These are phyloP conservation scores for Talaromyces ruber DNA, from an alignment of 495 filamentous ascomycete genomes.

Conservation along the genomic window DNA sequence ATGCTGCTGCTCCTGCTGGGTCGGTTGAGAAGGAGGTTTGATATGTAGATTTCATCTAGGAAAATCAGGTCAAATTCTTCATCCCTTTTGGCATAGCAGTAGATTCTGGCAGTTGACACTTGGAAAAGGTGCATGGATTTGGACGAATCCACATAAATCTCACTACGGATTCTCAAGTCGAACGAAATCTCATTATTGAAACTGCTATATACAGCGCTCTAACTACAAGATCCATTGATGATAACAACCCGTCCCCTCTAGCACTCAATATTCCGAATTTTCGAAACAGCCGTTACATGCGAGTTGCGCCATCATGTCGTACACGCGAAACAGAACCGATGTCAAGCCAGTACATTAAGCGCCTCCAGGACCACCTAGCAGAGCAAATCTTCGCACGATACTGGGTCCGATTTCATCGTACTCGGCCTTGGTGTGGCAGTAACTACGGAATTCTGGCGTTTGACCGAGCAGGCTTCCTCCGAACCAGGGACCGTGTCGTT, in stretches of 20 bases:
- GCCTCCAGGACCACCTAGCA: slow-evolving; percentile 85
- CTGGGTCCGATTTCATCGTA: slow-evolving; percentile 93
- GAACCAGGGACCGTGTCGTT: slow-evolving; percentile 97
- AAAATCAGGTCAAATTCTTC: neutral
- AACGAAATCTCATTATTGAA: neutral
- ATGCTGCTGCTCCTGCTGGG: neutral
- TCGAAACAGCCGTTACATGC: neutral
- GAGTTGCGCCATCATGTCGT: neutral
- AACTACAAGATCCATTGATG: neutral
- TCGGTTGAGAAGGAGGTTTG: neutral
- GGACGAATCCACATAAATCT: neutral
- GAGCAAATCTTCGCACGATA: slow-evolving; percentile 90
- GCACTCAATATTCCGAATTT: neutral
- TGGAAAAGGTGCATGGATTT: neutral
- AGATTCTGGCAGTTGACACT: neutral
- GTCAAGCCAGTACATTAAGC: slow-evolving; percentile 17
- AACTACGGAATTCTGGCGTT: slow-evolving; percentile 97
- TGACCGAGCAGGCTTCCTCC: slow-evolving; percentile 92
- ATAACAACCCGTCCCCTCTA: neutral
- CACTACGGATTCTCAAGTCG: neutral
- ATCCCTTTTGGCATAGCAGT: neutral
- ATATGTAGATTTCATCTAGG: neutral
- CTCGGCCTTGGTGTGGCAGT: slow-evolving; percentile 96
- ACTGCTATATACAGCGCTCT: slow-evolving; percentile 6
- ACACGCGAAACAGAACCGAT: neutral